Conservation (phyloP, 2,329 filamentous ascomycete genomes). For the Xylariaceae sp. region DNA sequence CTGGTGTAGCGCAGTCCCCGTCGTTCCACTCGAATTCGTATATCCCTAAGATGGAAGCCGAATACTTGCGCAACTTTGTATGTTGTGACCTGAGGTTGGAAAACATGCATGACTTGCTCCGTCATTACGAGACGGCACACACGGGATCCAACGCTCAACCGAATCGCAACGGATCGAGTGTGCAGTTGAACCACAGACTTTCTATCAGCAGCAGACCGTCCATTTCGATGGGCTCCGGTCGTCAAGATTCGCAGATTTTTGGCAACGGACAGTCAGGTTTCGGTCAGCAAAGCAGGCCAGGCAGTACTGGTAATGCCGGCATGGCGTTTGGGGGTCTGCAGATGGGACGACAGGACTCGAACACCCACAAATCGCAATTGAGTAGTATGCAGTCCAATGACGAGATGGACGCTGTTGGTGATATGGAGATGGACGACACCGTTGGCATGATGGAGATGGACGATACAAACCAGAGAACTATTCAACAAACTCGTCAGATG, state of each 20-base stretch:
- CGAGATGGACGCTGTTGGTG: constrained; percentile 81
- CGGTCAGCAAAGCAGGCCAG: constrained; percentile 23
- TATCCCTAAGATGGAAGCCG: constrained; percentile 90
- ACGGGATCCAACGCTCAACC: constrained; percentile 53
- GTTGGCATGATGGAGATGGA: constrained; percentile 63
- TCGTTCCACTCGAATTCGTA: constrained; percentile 97
- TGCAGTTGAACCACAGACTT: constrained; percentile 26
- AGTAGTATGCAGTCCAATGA: constrained; percentile 42
- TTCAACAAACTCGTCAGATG: constrained; percentile 66
- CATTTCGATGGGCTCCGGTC: constrained; percentile 20
- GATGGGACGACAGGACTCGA: constrained; percentile 35
- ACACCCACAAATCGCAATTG: constrained; percentile 36
- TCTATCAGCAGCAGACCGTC: constrained; percentile 26
- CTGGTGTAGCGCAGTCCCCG: constrained; percentile 73
- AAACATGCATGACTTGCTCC: constrained; percentile 88
- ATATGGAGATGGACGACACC: constrained; percentile 95
- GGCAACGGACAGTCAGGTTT: constrained; percentile 24
- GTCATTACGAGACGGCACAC: constrained; percentile 95
- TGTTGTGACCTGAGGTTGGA: constrained; percentile 89
- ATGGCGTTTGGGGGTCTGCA: constrained; percentile 30
- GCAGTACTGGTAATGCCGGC: constrained; percentile 13
- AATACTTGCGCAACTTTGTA: constrained; percentile 95
- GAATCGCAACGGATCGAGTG: constrained; percentile 22
- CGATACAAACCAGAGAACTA: constrained; percentile 54
- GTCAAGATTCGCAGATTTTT: constrained; percentile 25